Conservation (phyloP, 2,329 filamentous ascomycete genomes). For the Massarina eburnea region DNA sequence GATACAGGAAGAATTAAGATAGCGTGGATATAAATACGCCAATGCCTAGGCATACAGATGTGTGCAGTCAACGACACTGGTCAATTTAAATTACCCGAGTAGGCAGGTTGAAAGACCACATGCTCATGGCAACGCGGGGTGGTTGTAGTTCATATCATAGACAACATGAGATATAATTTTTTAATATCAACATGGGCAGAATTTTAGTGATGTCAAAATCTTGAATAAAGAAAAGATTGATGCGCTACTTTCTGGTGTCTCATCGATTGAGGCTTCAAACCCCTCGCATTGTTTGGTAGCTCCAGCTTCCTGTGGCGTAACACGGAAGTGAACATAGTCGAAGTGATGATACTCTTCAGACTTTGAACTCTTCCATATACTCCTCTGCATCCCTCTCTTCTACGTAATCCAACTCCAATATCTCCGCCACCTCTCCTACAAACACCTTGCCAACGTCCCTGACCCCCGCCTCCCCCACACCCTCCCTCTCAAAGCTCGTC, state of each 20-base stretch:
- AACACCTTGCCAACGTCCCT: conserved; percentile 45
- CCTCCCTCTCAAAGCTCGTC: conserved; percentile 69
- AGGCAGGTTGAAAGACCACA: not conserved
- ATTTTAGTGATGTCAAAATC: not conserved
- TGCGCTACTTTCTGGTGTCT: not conserved
- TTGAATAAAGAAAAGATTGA: no score
- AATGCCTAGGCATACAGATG: no score
- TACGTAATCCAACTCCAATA: conserved; percentile 25
- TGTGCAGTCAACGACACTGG: not conserved
- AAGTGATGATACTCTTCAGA: not conserved
- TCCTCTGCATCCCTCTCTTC: conserved; percentile 19
- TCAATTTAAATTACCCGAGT: not conserved
- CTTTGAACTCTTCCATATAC: conserved; percentile 11
- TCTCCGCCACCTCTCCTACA: conserved; percentile 43
- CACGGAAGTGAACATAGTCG: not conserved
- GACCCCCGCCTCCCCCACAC: conserved; percentile 38
- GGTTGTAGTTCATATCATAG: not conserved
- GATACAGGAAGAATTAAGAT: no score
- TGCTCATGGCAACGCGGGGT: not conserved
- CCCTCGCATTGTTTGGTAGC: not conserved
- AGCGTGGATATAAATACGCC: no score
- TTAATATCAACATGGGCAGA: not conserved
- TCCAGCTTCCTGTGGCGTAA: not conserved
- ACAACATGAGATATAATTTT: not conserved
- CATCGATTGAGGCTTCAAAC: not conserved